Conservation (phyloP, 352 stramenopile genomes). For the Phytophthora agathidicida region DNA sequence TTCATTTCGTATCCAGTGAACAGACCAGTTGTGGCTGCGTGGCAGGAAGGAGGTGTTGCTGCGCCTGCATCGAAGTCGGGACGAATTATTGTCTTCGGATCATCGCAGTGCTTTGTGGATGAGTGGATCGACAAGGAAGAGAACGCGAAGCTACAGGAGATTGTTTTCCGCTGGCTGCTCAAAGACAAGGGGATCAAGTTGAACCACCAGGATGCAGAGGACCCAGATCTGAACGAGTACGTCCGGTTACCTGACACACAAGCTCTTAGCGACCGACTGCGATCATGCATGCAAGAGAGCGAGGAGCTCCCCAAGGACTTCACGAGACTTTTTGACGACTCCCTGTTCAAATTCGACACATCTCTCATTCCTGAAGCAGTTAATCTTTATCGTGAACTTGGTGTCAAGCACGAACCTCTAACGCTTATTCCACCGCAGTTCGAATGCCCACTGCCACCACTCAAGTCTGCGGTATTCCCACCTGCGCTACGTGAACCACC, state of each 20-base stretch:
- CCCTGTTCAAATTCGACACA: slow-evolving; percentile 95
- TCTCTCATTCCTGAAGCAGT: slow-evolving; percentile 95
- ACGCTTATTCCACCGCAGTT: slow-evolving; percentile 95
- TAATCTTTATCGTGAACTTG: slow-evolving; percentile 90
- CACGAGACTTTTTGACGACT: slow-evolving; percentile 93
- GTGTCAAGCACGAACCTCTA: slow-evolving; percentile 95
- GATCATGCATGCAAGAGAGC: slow-evolving; percentile 95
- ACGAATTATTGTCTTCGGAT: slow-evolving; percentile 90
- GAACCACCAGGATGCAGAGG: slow-evolving; percentile 71
- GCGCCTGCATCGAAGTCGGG: slow-evolving; percentile 56
- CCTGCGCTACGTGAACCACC: slow-evolving; percentile 90
- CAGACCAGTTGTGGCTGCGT: slow-evolving; percentile 91
- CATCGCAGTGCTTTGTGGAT: slow-evolving; percentile 93
- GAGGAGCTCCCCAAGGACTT: slow-evolving; percentile 96
- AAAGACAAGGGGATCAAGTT: slow-evolving; percentile 80
- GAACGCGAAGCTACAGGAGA: slow-evolving; percentile 93
- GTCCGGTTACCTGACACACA: slow-evolving; percentile 94
- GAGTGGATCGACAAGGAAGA: slow-evolving; percentile 96
- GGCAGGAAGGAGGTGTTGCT: slow-evolving; percentile 80
- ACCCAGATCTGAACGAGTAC: slow-evolving; percentile 91
- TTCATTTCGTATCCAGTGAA: slow-evolving; percentile 97
- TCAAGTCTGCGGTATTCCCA: slow-evolving; percentile 95
- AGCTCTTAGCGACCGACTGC: slow-evolving; percentile 91
- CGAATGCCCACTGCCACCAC: slow-evolving; percentile 92
- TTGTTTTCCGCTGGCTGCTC: slow-evolving; percentile 94